Base-by-base conservation (phyloP, 768 basidiomycete genomes). In the Mycena sanguinolenta region DNA sequence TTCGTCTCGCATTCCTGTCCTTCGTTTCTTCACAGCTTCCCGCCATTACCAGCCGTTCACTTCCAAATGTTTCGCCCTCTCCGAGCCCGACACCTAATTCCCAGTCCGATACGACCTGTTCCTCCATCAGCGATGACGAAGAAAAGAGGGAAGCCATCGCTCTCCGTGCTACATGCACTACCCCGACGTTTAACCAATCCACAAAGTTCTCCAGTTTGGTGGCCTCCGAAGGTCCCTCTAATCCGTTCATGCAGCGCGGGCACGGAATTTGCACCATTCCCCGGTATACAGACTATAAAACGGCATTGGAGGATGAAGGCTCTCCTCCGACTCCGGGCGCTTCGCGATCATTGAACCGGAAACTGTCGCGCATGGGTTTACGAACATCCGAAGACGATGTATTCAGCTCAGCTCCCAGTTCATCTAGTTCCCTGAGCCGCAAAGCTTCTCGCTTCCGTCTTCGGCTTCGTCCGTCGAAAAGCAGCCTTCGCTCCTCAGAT, bases 171-270 rank as follows among this genome's bases (percentile, higher is more conserved):
- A 59, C 65, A 1, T 67, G 65, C 57, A 46, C 70, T 17, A 67
- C 70, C 2, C 65, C 70, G 14, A 30, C 70, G 1, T 67, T 71
- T 28, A 71, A 63, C 46, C 70, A 71, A 49, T 71, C 65, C 23
- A 71, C 34, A 13, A 71, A 71, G 52, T 52, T 67, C 42, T 34
- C 38, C 10, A 27, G 55, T 25, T n/a, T 67, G n/a, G 21, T 38
- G 36, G 4, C 44, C 27, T 39, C 30, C 28, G 58, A 25, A 4
- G 1, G 12, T 2, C 52, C 69, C 2, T n/a, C 28, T 6, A 38
- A 6, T 7, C 69, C 69, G 13, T 57, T 32, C 27, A 57, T 63
- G 42, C 64, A 66, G 5, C 59, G 54, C 8, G 65, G 65, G n/a
- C 34, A 67, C 14, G 70, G 65, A 17, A 64, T 50, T 21, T 21